Conservation (phyloP, 1,284 basidiomycete species). For the Cutaneotrichosporon sp. region DNA sequence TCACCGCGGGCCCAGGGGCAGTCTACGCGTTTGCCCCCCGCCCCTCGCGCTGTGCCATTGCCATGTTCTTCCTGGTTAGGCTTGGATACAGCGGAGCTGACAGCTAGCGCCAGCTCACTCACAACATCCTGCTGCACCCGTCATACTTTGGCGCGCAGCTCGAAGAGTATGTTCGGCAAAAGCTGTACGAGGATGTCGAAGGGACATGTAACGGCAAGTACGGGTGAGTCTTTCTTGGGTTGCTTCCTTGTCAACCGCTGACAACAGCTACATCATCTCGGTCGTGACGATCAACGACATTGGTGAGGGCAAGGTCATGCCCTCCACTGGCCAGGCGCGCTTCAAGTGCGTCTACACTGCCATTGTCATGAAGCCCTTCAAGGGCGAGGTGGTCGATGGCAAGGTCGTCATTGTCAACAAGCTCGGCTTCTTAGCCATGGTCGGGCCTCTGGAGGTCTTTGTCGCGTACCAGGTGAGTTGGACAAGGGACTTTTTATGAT, state of each 20-base stretch:
- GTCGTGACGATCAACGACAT: constrained; percentile 87
- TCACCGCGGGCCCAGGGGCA: background rate
- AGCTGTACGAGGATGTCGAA: constrained; percentile 93
- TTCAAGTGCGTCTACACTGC: constrained; percentile 87
- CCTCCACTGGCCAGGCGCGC: constrained; percentile 89
- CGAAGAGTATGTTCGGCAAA: constrained; percentile 86
- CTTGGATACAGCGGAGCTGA: constrained; percentile 4
- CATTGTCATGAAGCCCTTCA: constrained; percentile 97
- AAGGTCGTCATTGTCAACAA: constrained; percentile 88
- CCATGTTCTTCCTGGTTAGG: constrained; percentile 53
- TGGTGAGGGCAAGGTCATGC: constrained; percentile 85
- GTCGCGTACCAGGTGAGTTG: constrained; percentile 84
- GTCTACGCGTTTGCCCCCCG: background rate
- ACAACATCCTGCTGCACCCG: constrained; percentile 93
- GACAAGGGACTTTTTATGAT: constrained; percentile 26
- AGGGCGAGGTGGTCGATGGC: constrained; percentile 97
- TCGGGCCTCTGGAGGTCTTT: constrained; percentile 88
- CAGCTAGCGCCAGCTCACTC: constrained; percentile 82
- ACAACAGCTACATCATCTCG: constrained; percentile 84
- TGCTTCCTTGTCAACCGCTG: constrained; percentile 3
- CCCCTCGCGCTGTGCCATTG: constrained; percentile 1
- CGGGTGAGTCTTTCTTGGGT: constrained; percentile 56
- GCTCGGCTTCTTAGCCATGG: constrained; percentile 80
- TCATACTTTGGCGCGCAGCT: constrained; percentile 97
- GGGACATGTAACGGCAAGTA: constrained; percentile 94